phyloP scores from a whole-genome alignment of 106 monocot species.

The Ottelia alismoides region DNA sequence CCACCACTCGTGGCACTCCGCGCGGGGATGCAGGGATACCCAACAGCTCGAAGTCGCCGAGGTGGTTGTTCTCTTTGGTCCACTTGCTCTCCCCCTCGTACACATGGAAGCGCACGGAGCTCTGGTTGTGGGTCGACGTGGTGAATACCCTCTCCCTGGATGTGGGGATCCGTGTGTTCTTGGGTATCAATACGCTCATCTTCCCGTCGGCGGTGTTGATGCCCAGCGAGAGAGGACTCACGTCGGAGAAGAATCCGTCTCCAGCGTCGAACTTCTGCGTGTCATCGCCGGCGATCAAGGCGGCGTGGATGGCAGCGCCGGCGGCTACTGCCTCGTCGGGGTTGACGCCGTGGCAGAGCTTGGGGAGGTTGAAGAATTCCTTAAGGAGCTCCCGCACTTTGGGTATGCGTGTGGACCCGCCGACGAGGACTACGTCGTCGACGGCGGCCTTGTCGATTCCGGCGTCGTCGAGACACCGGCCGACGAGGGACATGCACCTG shows the following conservation, averaged over 20 bases:
- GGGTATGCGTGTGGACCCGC: constrained; percentile 8
- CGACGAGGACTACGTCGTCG: constrained; percentile 15
- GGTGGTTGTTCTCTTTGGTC: constrained; percentile 4
- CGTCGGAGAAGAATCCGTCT: constrained; percentile 14
- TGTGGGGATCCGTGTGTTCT: constrained; percentile 50
- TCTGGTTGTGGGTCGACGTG: constrained; percentile 47
- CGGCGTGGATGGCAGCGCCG: constrained; percentile 13
- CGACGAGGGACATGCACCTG: constrained; percentile 50
- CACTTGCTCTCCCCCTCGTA: constrained; percentile 25
- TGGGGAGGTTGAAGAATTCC: constrained; percentile 22
- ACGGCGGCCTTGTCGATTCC: constrained; percentile 4
- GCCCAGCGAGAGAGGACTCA: constrained; percentile 15
- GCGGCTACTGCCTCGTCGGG: constrained; percentile 14
- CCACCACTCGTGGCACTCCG: constrained; percentile 38
- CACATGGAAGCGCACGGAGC: constrained; percentile 37
- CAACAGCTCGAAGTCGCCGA: constrained; percentile 57
- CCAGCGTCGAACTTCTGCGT: constrained; percentile 24
- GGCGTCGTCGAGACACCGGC: constrained; percentile 45
- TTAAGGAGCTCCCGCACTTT: constrained; percentile 43
- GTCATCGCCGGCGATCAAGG: constrained; percentile 16
- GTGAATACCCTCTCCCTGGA: constrained; percentile 57
- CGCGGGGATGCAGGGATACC: constrained; percentile 52
- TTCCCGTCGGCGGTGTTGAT: not conserved
- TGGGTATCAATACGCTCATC: constrained; percentile 11
- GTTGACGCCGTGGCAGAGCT: constrained; percentile 14